phyloP scores from a whole-genome alignment of 495 filamentous ascomycete genomes.

The Penicillium coffeae region DNA sequence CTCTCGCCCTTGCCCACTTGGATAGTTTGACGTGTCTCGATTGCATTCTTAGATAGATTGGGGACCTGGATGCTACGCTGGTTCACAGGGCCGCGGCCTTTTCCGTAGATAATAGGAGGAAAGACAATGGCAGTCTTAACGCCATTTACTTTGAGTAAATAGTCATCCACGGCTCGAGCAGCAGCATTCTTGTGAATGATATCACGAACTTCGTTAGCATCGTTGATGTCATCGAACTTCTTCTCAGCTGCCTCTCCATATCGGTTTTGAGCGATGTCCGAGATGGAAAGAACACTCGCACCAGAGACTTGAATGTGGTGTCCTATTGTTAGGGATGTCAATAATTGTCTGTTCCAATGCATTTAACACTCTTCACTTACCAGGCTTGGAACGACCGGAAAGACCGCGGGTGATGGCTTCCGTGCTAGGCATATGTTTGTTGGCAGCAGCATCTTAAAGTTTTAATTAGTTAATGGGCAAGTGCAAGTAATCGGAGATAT shows the following conservation, averaged over 20 bases:
- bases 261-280: constrained; percentile 21
- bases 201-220: constrained; percentile 24
- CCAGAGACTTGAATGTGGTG: constrained; percentile 35
- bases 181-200: constrained; percentile 41
- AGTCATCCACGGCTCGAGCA: constrained; percentile 50
- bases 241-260: constrained; percentile 23
- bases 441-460: constrained; percentile 36
- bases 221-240: constrained; percentile 22
- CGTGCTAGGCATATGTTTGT: constrained; percentile 35
- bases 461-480: not conserved
- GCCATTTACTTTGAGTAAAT: constrained; percentile 37
- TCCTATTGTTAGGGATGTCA: not conserved
- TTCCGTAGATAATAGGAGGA: constrained; percentile 69
- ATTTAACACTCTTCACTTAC: constrained; percentile 2
- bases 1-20: constrained; percentile 55
- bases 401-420: constrained; percentile 39
- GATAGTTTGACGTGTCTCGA: constrained; percentile 54
- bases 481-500: no score
- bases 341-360: not conserved
- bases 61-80: constrained; percentile 59
- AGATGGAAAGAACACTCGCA: constrained; percentile 27
- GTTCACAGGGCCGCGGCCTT: constrained; percentile 62
- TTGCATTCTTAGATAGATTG: constrained; percentile 44
- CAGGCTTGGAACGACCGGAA: constrained; percentile 18
- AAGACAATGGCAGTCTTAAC: constrained; percentile 63